Evolutionary conservation across 2,329 filamentous ascomycete genomes (phyloP), one percentile per base, ranked within the genome.

Genomic region (Beauveria medogensis): DNA sequence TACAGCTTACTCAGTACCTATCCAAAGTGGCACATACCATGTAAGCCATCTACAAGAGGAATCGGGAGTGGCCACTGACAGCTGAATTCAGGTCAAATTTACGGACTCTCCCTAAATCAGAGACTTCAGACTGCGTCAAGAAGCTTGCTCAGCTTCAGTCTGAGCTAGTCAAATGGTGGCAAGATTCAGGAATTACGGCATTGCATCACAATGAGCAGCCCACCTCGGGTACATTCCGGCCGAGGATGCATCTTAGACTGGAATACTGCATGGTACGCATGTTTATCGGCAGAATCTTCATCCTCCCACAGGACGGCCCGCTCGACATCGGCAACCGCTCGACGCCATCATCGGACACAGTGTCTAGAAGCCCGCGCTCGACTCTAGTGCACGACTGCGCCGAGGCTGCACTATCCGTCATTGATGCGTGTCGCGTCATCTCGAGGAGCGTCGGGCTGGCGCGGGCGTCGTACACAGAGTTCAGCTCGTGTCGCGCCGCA

Each of bases 381-480:
- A 68, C 71, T 18, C 71, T 83, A n/a, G 77, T 82, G 20, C 74
- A 73, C 4, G 78, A 82, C 62, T 82, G 80, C 60, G 78, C 82
- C 10, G 77, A 81, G 59, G 80, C 80, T 2, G 80, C 81, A 2
- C 68, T 81, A 30, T 75, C 77, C 60, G 77, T 81, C 12, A 73
- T 83, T 20, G 76, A 80, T 48, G 74, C 81, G 5, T 82, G 80
- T 63, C 76, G 76, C 46, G 70, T 77, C 4, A 74, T 83, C 5
- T 75, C 77, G 44, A 76, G 77, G 50, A 78, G 76, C n/a, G 76
- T 78, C 16, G 81, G 80, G 18, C 78, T 83, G 57, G 80, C 81
- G 6, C 76, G 80, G 34, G 79, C 80, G 3, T 82, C 80, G 0
- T 83, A 82, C 65, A 82, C 80, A 3, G 81, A 83, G 64, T 83